Base-by-base conservation (phyloP, 177 flowering plant genomes). In the Tripterygium wilfordii region DNA sequence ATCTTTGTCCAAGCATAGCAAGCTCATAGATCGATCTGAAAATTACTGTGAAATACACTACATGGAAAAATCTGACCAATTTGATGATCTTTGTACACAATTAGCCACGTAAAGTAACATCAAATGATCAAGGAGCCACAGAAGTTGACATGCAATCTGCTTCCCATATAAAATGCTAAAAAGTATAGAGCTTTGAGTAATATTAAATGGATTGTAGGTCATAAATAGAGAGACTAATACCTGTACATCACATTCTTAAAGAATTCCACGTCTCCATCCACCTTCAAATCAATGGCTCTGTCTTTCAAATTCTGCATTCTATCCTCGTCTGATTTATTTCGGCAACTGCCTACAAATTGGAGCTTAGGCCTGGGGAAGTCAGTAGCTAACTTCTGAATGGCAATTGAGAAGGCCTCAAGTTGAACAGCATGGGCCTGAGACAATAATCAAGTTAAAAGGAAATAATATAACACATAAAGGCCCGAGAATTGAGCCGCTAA, bases 311-410 rank as follows among this genome's bases (percentile, higher is more conserved):
- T 72, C 57, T 80, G 83, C 65, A 92, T 62, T 55, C 98, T 76
- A 31, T 74, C 84, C 22, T 83, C 83, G 49, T 88, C 98, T 27
- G 72, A 72, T 61, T 65, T 72, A 63, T 88, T 88, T 42, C 98
- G 74, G 59, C 98, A 88, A 69, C 98, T 86, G 40, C 96, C 96
- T 24, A 92, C 94, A 67, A 92, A 73, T 52, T 88, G 98, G 45
- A 88, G 94, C 72, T 70, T 88, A 8, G 96, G 98, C 48, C 81
- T 80, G 10, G 87, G 80, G 21, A 53, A 45, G 43, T 54, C 62
- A 25, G 61, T 19, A 47, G 70, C 80, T 42, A 82, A 59, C 53
- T 62, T 76, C 33, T 49, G 55, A 14, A 88, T 32, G 54, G 83
- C 88, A 61, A 71, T 53, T 14, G 96, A 63, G 64, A 92, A 88